Evolutionary conservation across 2,329 filamentous ascomycete species (phyloP), one percentile per base, ranked within the genome.

Genomic region (Fonsecaea erecta): DNA sequence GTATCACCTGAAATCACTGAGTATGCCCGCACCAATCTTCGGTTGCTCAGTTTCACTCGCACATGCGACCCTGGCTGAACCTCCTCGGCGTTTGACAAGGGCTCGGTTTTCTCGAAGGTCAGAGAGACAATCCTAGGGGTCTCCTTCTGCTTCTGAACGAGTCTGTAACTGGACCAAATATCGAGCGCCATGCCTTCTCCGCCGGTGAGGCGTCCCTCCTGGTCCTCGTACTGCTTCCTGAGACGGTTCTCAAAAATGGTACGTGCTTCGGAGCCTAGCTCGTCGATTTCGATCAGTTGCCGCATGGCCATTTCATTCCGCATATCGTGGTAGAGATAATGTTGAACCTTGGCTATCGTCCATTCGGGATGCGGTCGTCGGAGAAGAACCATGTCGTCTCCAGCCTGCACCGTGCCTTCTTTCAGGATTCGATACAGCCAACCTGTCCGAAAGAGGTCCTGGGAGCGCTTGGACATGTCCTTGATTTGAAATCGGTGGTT

Each of bases 401-500:
- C 87, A 0, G 81, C 80, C 18, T 78, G 74, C 48, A 90, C 81
- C 0, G 72, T 76, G 0, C 88, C 88, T 34, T 84, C 80, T 2
- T 78, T 77, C 16, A 89, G 72, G 1, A 90, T 84, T 1, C 87
- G 83, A 69, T 89, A 89, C 72, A 89, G 85, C 87, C 87, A 90
- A 0, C 88, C 88, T 0, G 86, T 89, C 1, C 87, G 82, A 63
- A 84, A 84, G 1, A 78, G 78, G 66, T 82, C 80, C 75, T 85
- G 87, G 0, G 85, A 84, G 21, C 81, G 78, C 0, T 83, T 83
- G 3, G 87, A 85, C 74, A 90, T 88, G 66, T 87, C 84, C 70
- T 85, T 85, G 9, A 88, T 77, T 35, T 83, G 80, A 74, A 90
- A 90, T 1, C 87, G 85, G 70, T 89, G 87, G 72, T 90, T 90